These are phyloP conservation scores for Mycena rosella DNA, from an alignment of 768 basidiomycete genomes.

Conservation along the genomic window DNA sequence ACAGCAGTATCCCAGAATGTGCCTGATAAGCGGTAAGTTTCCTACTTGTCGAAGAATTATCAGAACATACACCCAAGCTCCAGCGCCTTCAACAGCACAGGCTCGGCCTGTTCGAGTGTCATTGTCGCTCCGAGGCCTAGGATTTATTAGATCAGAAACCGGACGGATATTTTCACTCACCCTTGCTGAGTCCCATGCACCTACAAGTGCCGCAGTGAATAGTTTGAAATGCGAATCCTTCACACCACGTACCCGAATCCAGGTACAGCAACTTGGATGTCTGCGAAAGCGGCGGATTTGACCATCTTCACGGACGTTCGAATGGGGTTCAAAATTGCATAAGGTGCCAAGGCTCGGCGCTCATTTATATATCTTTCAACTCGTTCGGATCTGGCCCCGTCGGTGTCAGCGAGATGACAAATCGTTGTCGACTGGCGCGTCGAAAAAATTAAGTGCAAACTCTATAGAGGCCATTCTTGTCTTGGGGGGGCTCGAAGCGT, in stretches of 20 bases:
- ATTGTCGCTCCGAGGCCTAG: background rate
- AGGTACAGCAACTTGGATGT: background rate
- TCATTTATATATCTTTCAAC: too few relatives aligned
- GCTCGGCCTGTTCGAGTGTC: background rate
- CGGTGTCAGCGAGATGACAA: too few relatives aligned
- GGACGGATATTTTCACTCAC: background rate
- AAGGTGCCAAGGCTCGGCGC: too few relatives aligned
- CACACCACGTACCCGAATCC: background rate
- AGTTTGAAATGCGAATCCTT: background rate
- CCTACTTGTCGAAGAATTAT: too few relatives aligned
- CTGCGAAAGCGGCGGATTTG: background rate
- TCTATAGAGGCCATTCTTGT: too few relatives aligned
- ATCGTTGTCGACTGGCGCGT: too few relatives aligned
- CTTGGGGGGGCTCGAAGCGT: too few relatives aligned
- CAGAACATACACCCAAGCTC: background rate
- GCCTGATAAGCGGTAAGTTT: background rate
- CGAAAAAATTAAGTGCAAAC: too few relatives aligned
- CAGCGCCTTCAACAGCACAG: background rate
- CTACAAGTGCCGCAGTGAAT: background rate
- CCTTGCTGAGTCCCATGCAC: background rate
- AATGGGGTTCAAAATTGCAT: too few relatives aligned
- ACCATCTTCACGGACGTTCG: background rate
- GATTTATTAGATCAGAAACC: too few relatives aligned
- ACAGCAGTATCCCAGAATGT: slow-evolving; percentile 1
- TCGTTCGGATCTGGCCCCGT: too few relatives aligned